Evolutionary conservation across 441 rosid species (phyloP), one percentile per base, ranked within the genome.

Genomic region (Biscutella auriculata): DNA sequence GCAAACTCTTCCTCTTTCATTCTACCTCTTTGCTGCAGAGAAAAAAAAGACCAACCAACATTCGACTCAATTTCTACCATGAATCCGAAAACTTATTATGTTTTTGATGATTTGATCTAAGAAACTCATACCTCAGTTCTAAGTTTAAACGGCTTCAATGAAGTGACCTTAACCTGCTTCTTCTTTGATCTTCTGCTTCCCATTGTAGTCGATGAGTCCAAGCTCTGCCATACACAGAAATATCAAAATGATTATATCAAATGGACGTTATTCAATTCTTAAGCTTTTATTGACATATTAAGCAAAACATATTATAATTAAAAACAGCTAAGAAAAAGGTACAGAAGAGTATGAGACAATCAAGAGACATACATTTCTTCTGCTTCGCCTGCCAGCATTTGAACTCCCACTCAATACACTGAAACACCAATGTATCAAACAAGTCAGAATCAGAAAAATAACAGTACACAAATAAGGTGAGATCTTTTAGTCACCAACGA

Each of bases 1-100:
- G 72, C 56, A 53, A 93, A 82, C 52, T 93, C 96, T 44, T 89
- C 96, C 66, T 87, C 96, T 73, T 93, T 93, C 64, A 63, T 5
- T 64, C 61, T 83, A 57, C 99, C 99, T 73, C 99, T 82, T 85
- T 81, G 88, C 97, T 89, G 62, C 45, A 59, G 30, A 56, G 16
- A 19, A 53, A 43, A 17, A 34, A 37, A 72, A 15, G 32, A 62
- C 43, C 60, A 30, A 73, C 17, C 13, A 67, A 23, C 48, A 8
- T 12, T 60, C 40, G 27, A 33, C 48, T 50, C 45, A n/a, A 5
- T 53, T n/a, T 39, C 32, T 36, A 43, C 52, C 41, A 17, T 55
- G 14, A 26, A 27, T 40, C 6, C 6, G 1, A 30, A 35, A 29
- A 54, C 25, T 43, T 11, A 5, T 14, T 12, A 48, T 40, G 30